A percentile compares a stretch with the other conserved stretches of the same genome.
Conservation (phyloP, 139 green algal species). For the Chlamydomonas urium region DNA sequence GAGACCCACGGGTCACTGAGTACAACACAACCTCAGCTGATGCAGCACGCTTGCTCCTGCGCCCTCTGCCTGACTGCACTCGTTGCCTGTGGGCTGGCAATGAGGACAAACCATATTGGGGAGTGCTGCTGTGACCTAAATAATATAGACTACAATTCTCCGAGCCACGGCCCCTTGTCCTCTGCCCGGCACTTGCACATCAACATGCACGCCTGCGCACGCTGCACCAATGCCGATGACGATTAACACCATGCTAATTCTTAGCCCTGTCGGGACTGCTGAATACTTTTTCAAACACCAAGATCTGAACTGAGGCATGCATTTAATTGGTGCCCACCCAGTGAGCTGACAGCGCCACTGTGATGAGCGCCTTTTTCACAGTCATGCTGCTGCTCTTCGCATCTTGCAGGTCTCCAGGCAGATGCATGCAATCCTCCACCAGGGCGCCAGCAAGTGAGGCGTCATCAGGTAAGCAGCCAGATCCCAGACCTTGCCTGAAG, state of each 20-base stretch:
- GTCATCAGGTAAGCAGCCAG: not conserved
- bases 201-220: not conserved
- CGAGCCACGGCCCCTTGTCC: not conserved
- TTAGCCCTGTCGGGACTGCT: constrained; percentile 18
- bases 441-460: constrained; percentile 47
- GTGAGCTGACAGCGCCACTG: not conserved
- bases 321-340: not conserved
- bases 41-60: too few species aligned
- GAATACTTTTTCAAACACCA: too few species aligned
- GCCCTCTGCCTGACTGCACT: too few species aligned
- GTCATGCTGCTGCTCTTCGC: not conserved
- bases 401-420: not conserved
- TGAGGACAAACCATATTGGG: not conserved
- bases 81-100: too few species aligned
- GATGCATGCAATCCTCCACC: not conserved
- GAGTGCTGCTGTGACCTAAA: not conserved
- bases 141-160: not conserved
- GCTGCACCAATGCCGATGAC: constrained; percentile 13
- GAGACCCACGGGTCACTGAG: too few species aligned
- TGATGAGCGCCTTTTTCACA: not conserved
- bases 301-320: constrained; percentile 36
- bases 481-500: not conserved
- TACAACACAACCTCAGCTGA: too few species aligned
- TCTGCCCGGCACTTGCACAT: not conserved
- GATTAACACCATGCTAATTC: constrained; percentile 32